phyloP scores from a whole-genome alignment of 192 early-diverging fungal species.

The Spizellomyces sp. region DNA sequence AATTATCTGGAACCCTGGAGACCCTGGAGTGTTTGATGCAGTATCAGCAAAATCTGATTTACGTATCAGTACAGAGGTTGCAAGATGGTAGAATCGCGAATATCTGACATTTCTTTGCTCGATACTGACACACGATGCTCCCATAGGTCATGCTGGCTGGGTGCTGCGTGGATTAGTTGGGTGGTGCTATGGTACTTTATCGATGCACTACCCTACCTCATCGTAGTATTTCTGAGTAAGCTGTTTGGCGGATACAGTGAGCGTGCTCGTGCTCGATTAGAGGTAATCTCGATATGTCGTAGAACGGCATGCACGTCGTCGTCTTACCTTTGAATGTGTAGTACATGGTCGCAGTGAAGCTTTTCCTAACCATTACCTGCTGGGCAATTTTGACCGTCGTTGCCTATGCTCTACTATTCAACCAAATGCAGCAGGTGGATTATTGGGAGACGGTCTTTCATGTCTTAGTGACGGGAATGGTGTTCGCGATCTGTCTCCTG shows the following conservation, averaged over 20 bases:
- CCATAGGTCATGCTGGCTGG: constrained; percentile 22
- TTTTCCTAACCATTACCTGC: constrained; percentile 24
- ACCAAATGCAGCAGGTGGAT: constrained; percentile 22
- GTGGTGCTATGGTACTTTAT: constrained; percentile 32
- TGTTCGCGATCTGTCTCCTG: constrained; percentile 27
- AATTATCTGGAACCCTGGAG: constrained; percentile 2
- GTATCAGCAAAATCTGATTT: constrained; percentile 6
- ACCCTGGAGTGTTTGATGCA: constrained; percentile 14
- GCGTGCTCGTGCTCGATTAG: constrained; percentile 16
- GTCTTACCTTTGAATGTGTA: background rate
- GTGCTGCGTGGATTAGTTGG: constrained; percentile 14
- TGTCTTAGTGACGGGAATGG: constrained; percentile 27
- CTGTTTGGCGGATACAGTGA: constrained; percentile 28
- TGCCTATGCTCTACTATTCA: constrained; percentile 25
- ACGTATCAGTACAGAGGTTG: constrained; percentile 27
- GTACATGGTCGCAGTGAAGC: constrained; percentile 34
- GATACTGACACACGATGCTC: background rate
- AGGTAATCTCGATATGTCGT: constrained; percentile 14
- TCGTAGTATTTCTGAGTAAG: constrained; percentile 13
- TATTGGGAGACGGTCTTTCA: constrained; percentile 27
- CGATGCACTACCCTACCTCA: constrained; percentile 25
- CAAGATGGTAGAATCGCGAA: constrained; percentile 15
- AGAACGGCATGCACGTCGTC: background rate
- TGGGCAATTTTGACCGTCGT: constrained; percentile 31
- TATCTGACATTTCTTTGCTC: no score